Evolutionary conservation across 306 rosid species (phyloP), one percentile per base, ranked within the genome.

Genomic region (Sesbania bispinosa): DNA sequence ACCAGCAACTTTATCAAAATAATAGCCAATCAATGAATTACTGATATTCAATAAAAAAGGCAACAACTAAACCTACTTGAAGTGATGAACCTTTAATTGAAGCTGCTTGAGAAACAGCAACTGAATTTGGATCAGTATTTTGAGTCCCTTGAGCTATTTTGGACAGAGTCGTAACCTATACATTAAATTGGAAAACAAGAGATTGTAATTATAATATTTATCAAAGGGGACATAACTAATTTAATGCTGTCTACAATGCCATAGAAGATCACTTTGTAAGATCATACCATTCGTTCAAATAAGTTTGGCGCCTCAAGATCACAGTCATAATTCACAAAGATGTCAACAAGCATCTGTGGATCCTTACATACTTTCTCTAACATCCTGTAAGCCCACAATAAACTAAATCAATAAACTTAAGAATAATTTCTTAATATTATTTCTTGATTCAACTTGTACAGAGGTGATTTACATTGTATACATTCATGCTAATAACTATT

Each of bases 231-330:
- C 52, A 39, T 33, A 54, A 50, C 27, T 30, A 62, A 71, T 47
- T 13, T 38, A 51, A n/a, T 59, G 46, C 19, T 29, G 51, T 65
- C 67, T 18, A 73, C 41, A 48, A 76, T 62, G 51, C 46, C 62
- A 71, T 47, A 68, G 55, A 30, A 74, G 60, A 75, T 68, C 13
- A 26, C n/a, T n/a, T n/a, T 14, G 58, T 39, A 27, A 68, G 69
- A 66, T 65, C 63, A 72, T 88, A 95, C 99, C 99, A 85, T 89
- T 76, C 97, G 88, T 83, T 95, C 99, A 88, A 95, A 95, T 82
- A 95, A 84, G 77, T 95, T 95, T 47, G 97, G 96, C n/a, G 97
- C 97, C 85, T 95, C 96, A 65, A 95, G 96, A 88, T 92, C 99
- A 86, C 99, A 95, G 76, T 95, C 99, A 78, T 95, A 95, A 86